Conservation (phyloP, 768 basidiomycete genomes). For the Hericium alpestre region DNA sequence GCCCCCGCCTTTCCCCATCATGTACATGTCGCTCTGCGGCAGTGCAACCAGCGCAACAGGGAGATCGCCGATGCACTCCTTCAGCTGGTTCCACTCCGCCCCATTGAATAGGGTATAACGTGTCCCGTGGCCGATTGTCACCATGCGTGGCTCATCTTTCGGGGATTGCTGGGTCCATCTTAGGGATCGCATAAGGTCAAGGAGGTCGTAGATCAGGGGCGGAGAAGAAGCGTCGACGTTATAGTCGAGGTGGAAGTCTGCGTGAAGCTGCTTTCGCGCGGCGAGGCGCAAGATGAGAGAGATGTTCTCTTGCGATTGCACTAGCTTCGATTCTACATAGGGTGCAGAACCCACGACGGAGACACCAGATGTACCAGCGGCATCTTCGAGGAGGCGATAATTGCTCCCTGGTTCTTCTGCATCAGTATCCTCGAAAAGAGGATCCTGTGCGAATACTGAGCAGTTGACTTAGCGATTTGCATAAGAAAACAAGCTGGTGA, state of each 20-base stretch:
- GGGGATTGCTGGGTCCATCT: conserved; percentile 10
- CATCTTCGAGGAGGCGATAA: conserved; percentile 32
- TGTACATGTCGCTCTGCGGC: conserved; percentile 59
- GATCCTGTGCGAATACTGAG: conserved; percentile 53
- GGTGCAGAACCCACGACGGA: conserved; percentile 54
- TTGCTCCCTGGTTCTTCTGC: conserved; percentile 32
- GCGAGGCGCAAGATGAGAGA: conserved; percentile 40
- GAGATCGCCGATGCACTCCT: conserved; percentile 27
- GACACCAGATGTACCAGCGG: conserved; percentile 30
- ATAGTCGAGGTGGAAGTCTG: conserved; percentile 63
- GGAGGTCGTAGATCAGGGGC: conserved; percentile 47
- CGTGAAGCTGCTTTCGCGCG: conserved; percentile 26
- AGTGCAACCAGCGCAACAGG: conserved; percentile 46
- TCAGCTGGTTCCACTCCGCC: conserved; percentile 50
- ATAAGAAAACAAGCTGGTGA: background rate
- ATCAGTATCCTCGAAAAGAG: conserved; percentile 31
- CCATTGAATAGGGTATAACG: conserved; percentile 18
- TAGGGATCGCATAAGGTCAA: conserved; percentile 28
- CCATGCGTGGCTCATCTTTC: conserved; percentile 6
- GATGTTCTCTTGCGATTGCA: conserved; percentile 44
- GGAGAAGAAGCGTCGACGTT: conserved; percentile 41
- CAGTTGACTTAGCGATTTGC: background rate
- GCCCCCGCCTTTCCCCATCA: conserved; percentile 40
- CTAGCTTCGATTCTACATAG: conserved; percentile 44
- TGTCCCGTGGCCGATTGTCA: conserved; percentile 2